Base-by-base conservation (phyloP, 768 basidiomycete genomes). In the Leccinum disarticulatum region DNA sequence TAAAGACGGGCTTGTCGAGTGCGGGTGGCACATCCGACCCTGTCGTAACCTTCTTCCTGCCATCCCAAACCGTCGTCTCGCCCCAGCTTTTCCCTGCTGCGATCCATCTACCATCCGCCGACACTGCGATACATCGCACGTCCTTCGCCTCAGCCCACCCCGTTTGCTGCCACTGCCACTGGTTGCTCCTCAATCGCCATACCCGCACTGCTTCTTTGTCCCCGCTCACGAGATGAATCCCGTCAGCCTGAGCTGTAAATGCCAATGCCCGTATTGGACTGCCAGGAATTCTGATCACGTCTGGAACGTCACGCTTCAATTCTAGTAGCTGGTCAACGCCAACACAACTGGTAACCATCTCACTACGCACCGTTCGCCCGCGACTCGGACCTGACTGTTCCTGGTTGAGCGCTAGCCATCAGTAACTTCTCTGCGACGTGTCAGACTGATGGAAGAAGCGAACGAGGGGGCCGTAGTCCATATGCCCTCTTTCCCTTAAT, bases 41-140 rank as follows among this genome's bases (percentile, higher is more conserved):
- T 25, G 25, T 25, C 25, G 25, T 25, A 25, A 25, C 25, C 25
- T 25, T 25, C 15, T 54, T n/a, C 35, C 19, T 13, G 11, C 17
- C 3, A 1, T 52, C 48, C 63, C 60, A 66, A 14, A 64, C 59
- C 8, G 47, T 61, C 48, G 38, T 54, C 28, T 56, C 38, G 14
- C 63, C 63, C 56, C 59, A 57, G 17, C 56, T 55, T 14, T 41
- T 52, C n/a, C 56, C 64, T 27, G 60, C 64, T 41, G 56, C 60
- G 7, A 65, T 56, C 51, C 55, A 61, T 48, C 6, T 48, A 1
- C 41, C 13, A 4, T 65, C 59, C 22, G 13, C 53, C 4, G 63
- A 57, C 31, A 64, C 49, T 8, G 56, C 63, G 6, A 64, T n/a
- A 15, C 22, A 54, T 28, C 47, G 30, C 17, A 64, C 64, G 11